Percentiles rank a stretch among this genome's conserved stretches.
Conservation (phyloP, 2,329 filamentous ascomycete genomes). For the Trichothecium roseum region DNA sequence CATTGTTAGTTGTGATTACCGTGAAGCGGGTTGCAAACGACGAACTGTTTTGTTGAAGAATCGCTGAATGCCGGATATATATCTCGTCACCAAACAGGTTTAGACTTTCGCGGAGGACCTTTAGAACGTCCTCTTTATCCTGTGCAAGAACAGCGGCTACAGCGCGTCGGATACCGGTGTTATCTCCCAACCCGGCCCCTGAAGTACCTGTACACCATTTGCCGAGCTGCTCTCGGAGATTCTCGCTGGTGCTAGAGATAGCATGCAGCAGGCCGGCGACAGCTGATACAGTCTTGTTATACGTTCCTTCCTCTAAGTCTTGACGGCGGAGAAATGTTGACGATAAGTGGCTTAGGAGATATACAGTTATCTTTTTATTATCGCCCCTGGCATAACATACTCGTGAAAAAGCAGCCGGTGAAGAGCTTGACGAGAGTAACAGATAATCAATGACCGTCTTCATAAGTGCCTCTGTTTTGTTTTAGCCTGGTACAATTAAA, state of each 20-base stretch:
- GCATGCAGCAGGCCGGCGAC: conserved; percentile 45
- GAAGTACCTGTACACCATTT: conserved; percentile 56
- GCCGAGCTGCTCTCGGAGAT: conserved; percentile 42
- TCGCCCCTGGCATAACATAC: conserved; percentile 12
- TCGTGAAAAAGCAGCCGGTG: conserved; percentile 1
- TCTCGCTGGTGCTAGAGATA: conserved; percentile 35
- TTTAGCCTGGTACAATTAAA: conserved; percentile 8
- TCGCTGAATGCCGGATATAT: conserved; percentile 75
- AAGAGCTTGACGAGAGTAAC: conserved; percentile 18
- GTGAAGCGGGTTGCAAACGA: conserved; percentile 9
- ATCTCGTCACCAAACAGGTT: conserved; percentile 73
- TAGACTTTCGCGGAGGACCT: conserved; percentile 57
- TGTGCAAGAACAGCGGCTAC: conserved; percentile 47
- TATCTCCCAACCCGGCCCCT: conserved; percentile 54
- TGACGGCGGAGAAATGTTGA: conserved; percentile 29
- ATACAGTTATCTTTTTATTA: conserved; percentile 14
- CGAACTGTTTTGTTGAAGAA: conserved; percentile 80
- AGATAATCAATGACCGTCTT: conserved; percentile 23
- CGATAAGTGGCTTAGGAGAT: conserved; percentile 30
- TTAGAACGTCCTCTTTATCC: conserved; percentile 38
- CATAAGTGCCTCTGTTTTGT: conserved; percentile 28
- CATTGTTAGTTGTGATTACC: conserved; percentile 10
- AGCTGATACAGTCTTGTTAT: conserved; percentile 38
- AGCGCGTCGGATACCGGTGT: conserved; percentile 56
- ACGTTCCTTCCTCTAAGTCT: conserved; percentile 16